Percentiles rank a stretch among this genome's conserved stretches.
These are phyloP conservation scores for Penicillium sp. DNA, from an alignment of 2,329 filamentous ascomycete genomes.

Conservation along the genomic window DNA sequence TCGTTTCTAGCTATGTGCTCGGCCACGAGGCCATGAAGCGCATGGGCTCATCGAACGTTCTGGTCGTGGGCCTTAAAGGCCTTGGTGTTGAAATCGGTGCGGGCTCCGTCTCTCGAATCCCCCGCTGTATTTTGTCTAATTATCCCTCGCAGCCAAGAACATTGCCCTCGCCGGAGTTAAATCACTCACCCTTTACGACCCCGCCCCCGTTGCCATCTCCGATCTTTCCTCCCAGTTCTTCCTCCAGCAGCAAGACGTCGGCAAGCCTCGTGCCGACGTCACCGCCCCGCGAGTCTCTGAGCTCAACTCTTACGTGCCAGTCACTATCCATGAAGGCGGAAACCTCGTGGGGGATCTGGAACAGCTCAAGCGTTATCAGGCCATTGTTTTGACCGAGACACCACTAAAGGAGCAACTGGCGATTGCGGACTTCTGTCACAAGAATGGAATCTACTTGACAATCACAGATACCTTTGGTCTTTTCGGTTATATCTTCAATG, in stretches of 20 bases:
- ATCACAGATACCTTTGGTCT: conserved; percentile 88
- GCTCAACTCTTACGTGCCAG: conserved; percentile 94
- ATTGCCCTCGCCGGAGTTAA: conserved; percentile 98
- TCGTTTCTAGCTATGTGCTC: conserved; percentile 61
- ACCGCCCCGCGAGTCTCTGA: conserved; percentile 90
- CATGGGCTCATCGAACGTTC: conserved; percentile 94
- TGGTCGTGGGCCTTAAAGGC: conserved; percentile 88
- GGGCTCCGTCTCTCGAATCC: conserved; percentile 12
- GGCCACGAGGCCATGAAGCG: conserved; percentile 94
- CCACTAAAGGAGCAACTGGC: conserved; percentile 77
- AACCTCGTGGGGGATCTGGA: conserved; percentile 76
- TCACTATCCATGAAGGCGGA: conserved; percentile 68
- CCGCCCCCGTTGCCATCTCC: conserved; percentile 77
- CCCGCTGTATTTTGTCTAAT: not conserved
- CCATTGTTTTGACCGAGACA: conserved; percentile 86
- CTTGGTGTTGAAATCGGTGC: conserved; percentile 86
- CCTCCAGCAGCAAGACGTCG: conserved; percentile 82
- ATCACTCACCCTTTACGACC: conserved; percentile 91
- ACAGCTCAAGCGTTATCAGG: conserved; percentile 88
- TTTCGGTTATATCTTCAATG: conserved; percentile 95
- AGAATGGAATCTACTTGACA: conserved; percentile 89
- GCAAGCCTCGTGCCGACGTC: conserved; percentile 84
- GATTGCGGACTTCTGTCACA: conserved; percentile 91
- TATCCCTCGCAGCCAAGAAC: conserved; percentile 76
- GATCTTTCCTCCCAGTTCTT: conserved; percentile 99